Evolutionary conservation across 2,329 filamentous ascomycete genomes (phyloP), one percentile per base, ranked within the genome.

Genomic region (Epichloe amarillans): DNA sequence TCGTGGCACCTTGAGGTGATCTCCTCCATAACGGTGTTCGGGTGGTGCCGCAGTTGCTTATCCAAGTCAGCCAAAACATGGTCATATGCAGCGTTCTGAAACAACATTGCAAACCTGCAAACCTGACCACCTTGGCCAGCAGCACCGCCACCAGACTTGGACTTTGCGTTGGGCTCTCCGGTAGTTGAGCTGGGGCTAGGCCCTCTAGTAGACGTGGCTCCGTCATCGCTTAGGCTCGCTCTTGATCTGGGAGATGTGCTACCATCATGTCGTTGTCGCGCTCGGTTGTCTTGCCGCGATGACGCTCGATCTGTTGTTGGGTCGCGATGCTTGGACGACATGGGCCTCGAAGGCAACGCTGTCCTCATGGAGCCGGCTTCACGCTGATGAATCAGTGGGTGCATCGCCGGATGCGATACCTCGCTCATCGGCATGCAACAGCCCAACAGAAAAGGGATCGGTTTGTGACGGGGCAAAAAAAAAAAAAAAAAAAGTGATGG

Each of bases 11-110:
- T 60, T 90, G 83, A 0, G 91, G 91, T 15, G 91, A 95, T 62
- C 93, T 81, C 64, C 93, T 82, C 93, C 93, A 98, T 38, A 98
- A 71, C 23, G 93, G 93, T 45, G 93, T 98, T 65, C 86, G 83
- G 49, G 89, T 96, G 15, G 93, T 97, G 52, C 84, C 85, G 65
- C 93, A 98, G 68, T 98, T 98, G 65, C 93, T 98, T 98, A 55
- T 36, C 37, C 47, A 10, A 52, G 48, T 53, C 21, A 53, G 48
- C 35, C 15, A 49, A 33, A 37, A 30, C 21, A 40, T n/a, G 10
- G 14, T 46, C 26, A 35, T 39, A 47, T 49, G 33, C 30, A 26
- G 19, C 21, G 26, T 19, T 15, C 30, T 4, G 10, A 6, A 26
- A 15, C 26, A 21, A 33, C 4, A 21, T 36, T 21, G 61, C 75